These are phyloP conservation scores for Phaffia rhodozyma DNA, from an alignment of 1,284 basidiomycete genomes.

Conservation along the genomic window DNA sequence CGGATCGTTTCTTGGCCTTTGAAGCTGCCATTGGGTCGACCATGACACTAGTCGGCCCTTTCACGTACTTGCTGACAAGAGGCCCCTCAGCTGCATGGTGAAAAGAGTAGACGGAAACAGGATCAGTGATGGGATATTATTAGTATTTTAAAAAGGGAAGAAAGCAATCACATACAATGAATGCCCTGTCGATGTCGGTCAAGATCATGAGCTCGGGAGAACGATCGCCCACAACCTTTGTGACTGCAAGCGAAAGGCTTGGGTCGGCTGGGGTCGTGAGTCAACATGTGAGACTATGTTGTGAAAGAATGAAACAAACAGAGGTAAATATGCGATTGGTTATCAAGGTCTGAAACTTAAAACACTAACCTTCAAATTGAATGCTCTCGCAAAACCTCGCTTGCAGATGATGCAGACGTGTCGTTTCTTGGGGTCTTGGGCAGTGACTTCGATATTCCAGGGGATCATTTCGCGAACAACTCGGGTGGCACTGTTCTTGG, in stretches of 20 bases:
- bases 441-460: background rate
- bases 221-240: slow-evolving; percentile 33
- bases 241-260: slow-evolving; percentile 37
- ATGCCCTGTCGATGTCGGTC: slow-evolving; percentile 37
- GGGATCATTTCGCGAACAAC: background rate
- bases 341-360: background rate
- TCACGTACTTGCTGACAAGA: too few species aligned
- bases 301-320: background rate
- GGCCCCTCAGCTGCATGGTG: too few species aligned
- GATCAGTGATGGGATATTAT: too few species aligned
- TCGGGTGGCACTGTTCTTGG: too few species aligned
- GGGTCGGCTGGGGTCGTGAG: slow-evolving; percentile 36
- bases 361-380: slow-evolving; percentile 35
- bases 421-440: slow-evolving; percentile 34
- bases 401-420: slow-evolving; percentile 37
- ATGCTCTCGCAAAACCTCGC: slow-evolving; percentile 36
- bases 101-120: too few species aligned
- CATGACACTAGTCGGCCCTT: too few species aligned
- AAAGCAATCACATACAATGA: background rate
- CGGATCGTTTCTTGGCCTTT: slow-evolving; percentile 5
- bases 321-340: slow-evolving; percentile 8
- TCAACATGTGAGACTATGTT: slow-evolving; percentile 32
- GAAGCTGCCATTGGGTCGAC: too few species aligned
- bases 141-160: too few species aligned
- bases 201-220: slow-evolving; percentile 37